Evolutionary conservation across 2,329 filamentous ascomycete species (phyloP), one percentile per base, ranked within the genome.

Genomic region (Epichloe elymi): DNA sequence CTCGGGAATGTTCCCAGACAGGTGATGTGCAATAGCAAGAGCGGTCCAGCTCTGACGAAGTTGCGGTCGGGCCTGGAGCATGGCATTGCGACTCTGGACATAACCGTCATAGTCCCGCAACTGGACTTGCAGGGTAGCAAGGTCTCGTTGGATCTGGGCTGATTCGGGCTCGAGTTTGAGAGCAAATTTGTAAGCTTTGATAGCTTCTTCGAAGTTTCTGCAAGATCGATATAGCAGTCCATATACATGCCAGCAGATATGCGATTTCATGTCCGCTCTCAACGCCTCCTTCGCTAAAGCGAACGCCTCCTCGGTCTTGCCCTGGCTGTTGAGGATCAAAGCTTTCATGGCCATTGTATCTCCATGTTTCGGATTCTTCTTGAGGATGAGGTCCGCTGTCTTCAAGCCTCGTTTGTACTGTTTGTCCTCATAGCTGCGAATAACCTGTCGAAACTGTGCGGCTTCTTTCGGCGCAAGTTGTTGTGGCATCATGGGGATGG

Each of bases 271-370:
- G 67, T 97, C 90, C 62, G 90, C 88, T 58, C 85, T 89, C 60
- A 98, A 76, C 36, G 94, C 93, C 58, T 89, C 80, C 72, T 96
- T 98, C 63, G 87, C 91, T 53, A 98, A 77, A 44, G 83, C 80
- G 66, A 98, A 98, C 0, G 94, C 94, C 71, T 98, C 93, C 52
- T 95, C 88, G 33, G 85, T 83, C 70, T 95, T 91, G 59, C 89
- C 88, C 69, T 91, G 85, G 43, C 86, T 85, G 68, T 95, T 97
- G 69, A 97, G 80, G 59, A 97, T 96, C 59, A 98, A 76, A 51
- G 93, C 91, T 73, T 98, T 98, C 93, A 98, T 98, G 50, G 93
- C 94, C 71, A 94, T 85, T 23, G 93, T 98, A 68, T 98, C 94
- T 64, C 90, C 94, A 84, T 98, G 93, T 62, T 88, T 93, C 41